Conservation (phyloP, 2,329 filamentous ascomycete species). For the Diaporthe citriasiana region DNA sequence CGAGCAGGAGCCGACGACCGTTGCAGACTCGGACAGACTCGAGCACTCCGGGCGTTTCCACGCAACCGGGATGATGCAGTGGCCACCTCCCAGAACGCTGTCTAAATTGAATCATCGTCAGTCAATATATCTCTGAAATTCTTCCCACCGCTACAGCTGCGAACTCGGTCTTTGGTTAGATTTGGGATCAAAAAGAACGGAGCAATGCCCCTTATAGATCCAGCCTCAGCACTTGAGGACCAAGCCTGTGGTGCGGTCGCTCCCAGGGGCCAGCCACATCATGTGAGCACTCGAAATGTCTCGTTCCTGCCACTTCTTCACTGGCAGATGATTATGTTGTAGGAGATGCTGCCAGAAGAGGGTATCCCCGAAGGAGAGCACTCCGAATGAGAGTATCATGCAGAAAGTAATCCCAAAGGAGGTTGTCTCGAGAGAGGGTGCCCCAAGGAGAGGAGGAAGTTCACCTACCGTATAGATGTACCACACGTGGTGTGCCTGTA, state of each 20-base stretch:
- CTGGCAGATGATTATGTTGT: no score
- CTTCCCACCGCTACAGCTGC: no score
- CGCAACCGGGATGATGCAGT: not conserved
- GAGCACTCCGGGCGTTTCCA: not conserved
- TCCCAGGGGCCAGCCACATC: not conserved
- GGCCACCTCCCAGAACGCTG: not conserved
- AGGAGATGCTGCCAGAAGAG: no score
- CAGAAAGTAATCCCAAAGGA: no score
- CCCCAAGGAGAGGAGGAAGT: no score
- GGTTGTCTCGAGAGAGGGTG: no score
- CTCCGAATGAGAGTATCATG: no score
- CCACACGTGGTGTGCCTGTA: no score
- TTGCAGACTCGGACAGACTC: not conserved
- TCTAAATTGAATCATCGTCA: not conserved
- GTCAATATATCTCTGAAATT: not conserved
- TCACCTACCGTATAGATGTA: no score
- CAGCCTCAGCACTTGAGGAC: not conserved
- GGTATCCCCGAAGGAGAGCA: no score
- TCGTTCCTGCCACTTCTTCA: not conserved
- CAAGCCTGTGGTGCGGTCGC: not conserved
- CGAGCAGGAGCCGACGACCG: not conserved
- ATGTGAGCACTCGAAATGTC: not conserved
- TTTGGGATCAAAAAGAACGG: not conserved
- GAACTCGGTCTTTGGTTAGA: no score
- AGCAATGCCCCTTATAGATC: not conserved